These are phyloP conservation scores for Psidium guajava DNA, from an alignment of 345 rosid genomes.

Conservation along the genomic window DNA sequence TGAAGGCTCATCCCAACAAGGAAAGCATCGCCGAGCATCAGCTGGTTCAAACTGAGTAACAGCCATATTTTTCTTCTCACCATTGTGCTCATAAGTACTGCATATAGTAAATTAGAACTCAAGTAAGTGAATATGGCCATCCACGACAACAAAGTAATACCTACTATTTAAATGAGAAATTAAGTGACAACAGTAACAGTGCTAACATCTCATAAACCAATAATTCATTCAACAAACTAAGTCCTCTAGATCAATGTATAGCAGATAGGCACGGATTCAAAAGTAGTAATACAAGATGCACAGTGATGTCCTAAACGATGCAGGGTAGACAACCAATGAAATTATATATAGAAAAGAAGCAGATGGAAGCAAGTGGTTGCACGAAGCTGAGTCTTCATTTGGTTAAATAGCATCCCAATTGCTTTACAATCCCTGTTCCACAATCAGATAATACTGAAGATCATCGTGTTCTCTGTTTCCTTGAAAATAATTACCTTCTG, in stretches of 20 bases:
- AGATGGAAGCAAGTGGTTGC: not conserved
- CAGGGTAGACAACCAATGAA: not conserved
- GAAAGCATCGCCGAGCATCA: constrained; percentile 92
- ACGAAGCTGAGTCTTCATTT: not conserved
- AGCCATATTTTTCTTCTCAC: constrained; percentile 95
- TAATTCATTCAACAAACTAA: not conserved
- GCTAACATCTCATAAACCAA: not conserved
- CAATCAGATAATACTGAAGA: not conserved
- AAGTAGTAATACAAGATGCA: not conserved
- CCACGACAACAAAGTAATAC: not conserved
- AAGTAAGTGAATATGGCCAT: not conserved
- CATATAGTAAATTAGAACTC: not conserved
- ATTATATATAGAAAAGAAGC: not conserved
- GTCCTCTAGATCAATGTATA: not conserved
- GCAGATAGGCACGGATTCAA: not conserved
- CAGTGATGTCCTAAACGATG: not conserved
- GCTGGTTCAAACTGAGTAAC: constrained; percentile 97
- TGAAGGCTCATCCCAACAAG: constrained; percentile 99
- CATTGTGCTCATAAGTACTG: constrained; percentile 69
- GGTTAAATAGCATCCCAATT: not conserved
- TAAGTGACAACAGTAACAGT: not conserved
- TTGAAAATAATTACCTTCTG: constrained; percentile 36
- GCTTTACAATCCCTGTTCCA: not conserved
- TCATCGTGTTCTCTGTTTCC: not conserved
- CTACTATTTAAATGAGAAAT: not conserved